Conservation (phyloP, 2,329 filamentous ascomycete species). For the Dothideomycetidae sp. region DNA sequence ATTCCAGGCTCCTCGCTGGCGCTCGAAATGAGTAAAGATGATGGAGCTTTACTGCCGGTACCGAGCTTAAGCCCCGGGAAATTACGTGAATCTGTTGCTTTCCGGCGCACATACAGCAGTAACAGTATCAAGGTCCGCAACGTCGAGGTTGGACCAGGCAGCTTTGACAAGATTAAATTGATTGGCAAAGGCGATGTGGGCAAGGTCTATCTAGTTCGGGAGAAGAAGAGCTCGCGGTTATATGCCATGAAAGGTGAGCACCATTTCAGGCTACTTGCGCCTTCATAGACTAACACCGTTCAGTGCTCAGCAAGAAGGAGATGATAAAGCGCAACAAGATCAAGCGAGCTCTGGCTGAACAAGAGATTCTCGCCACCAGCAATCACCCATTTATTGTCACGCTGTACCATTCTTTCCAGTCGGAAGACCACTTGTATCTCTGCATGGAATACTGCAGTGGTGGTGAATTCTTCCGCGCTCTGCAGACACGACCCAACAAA, state of each 20-base stretch:
- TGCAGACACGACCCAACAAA: constrained; percentile 93
- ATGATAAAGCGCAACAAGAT: constrained; percentile 99
- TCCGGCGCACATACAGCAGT: constrained; percentile 91
- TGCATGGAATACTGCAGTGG: constrained; percentile 99
- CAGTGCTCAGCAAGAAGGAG: constrained; percentile 97
- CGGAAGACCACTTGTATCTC: constrained; percentile 94
- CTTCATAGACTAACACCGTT: background rate
- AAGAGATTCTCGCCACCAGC: constrained; percentile 94
- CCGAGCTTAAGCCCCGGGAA: constrained; percentile 43
- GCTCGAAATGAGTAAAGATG: constrained; percentile 19
- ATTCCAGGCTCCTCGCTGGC: constrained; percentile 42
- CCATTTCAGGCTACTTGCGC: background rate
- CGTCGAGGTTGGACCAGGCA: constrained; percentile 86
- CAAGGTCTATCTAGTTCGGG: constrained; percentile 91
- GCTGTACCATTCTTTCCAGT: constrained; percentile 97
- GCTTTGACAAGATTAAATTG: constrained; percentile 99
- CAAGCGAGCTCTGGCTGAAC: constrained; percentile 91
- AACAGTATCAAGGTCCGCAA: constrained; percentile 98
- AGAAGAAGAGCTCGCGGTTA: constrained; percentile 90
- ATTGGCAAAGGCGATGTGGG: constrained; percentile 98
- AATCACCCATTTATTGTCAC: constrained; percentile 99
- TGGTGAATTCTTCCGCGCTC: constrained; percentile 91
- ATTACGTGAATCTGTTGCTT: constrained; percentile 53
- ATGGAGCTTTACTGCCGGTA: constrained; percentile 21
- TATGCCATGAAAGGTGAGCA: constrained; percentile 94